Conservation (phyloP, 1,139 yeast genomes). For the Candida sanyaensis region DNA sequence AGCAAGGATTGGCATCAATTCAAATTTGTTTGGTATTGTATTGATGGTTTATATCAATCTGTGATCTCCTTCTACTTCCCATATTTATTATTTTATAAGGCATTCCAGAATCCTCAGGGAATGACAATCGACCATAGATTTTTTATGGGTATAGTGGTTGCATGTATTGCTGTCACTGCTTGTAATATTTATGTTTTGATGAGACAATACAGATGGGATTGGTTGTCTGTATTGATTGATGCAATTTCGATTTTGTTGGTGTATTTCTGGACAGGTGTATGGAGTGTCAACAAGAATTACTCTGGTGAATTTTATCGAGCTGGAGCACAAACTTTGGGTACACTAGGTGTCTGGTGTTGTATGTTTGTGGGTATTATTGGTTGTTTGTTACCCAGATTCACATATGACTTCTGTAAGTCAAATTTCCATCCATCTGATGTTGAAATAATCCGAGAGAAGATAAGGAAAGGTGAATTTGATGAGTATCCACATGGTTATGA, state of each 20-base stretch:
- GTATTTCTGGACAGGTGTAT: slow-evolving; percentile 64
- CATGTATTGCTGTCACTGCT: slow-evolving; percentile 50
- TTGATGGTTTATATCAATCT: slow-evolving; percentile 61
- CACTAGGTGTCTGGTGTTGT: slow-evolving; percentile 53
- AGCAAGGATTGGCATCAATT: slow-evolving; percentile 54
- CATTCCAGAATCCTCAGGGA: slow-evolving; percentile 52
- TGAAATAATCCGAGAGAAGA: slow-evolving; percentile 56
- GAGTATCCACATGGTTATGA: slow-evolving; percentile 57
- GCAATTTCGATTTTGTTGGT: slow-evolving; percentile 52
- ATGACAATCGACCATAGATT: slow-evolving; percentile 56
- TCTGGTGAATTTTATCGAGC: slow-evolving; percentile 54
- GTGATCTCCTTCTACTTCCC: slow-evolving; percentile 58
- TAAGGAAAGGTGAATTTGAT: slow-evolving; percentile 45
- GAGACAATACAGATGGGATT: slow-evolving; percentile 64
- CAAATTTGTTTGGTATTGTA: slow-evolving; percentile 57
- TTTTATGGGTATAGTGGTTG: slow-evolving; percentile 56
- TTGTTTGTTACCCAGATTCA: slow-evolving; percentile 56
- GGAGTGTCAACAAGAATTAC: slow-evolving; percentile 46
- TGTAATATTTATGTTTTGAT: slow-evolving; percentile 56
- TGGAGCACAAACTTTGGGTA: slow-evolving; percentile 57
- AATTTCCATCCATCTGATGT: slow-evolving; percentile 54
- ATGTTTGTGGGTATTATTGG: slow-evolving; percentile 47
- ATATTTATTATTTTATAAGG: slow-evolving; percentile 46
- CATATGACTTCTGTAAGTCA: slow-evolving; percentile 46
- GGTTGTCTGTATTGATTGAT: slow-evolving; percentile 51